Base-by-base conservation (phyloP, 805 yeast genomes). In the Saturnispora ahearnii region DNA sequence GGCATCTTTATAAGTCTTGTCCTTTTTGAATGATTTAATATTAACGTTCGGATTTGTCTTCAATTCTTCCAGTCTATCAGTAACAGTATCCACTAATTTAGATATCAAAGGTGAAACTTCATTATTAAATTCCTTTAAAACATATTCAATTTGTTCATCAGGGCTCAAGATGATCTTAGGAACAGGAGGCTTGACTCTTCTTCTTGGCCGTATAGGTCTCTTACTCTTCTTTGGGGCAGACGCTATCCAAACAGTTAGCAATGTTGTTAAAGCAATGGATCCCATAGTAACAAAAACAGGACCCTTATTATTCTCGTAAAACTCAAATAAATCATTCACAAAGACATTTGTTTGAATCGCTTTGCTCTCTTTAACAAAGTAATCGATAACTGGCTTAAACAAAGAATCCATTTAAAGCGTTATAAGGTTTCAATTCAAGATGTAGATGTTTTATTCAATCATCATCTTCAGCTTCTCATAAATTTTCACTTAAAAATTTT, bases 1-100 rank as follows among this genome's bases (percentile, higher is more conserved):
- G n/a, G 54, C 57, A 15, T 64, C 63, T 32, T 58, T 59, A 50
- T 64, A 63, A 1, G 62, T 45, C 21, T 32, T 44, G 4, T 28
- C 49, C 13, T 44, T 29, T n/a, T 41, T 11, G 12, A 32, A 22
- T 18, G 24, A 18, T 22, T 36, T 36, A 12, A 18, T 13, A 36
- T 36, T 36, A 8, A 36, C 4, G 22, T 15, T 22, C 8, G 40
- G 40, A 15, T 36, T 36, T 15, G 8, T 11, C 8, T n/a, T 22
- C 13, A 36, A 10, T 36, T 45, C 18, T 51, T 51, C 31, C 52
- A 62, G 18, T 53, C 53, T 32, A 11, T 21, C n/a, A 11, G 10
- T 40, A 5, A 48, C 46, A n/a, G 31, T 41, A 6, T 9, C 32
- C 13, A 12, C 29, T 5, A 48, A 26, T 21, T 42, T 33, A n/a